These are phyloP conservation scores for Corymbia citriodora DNA, from an alignment of 441 rosid genomes.

Conservation along the genomic window DNA sequence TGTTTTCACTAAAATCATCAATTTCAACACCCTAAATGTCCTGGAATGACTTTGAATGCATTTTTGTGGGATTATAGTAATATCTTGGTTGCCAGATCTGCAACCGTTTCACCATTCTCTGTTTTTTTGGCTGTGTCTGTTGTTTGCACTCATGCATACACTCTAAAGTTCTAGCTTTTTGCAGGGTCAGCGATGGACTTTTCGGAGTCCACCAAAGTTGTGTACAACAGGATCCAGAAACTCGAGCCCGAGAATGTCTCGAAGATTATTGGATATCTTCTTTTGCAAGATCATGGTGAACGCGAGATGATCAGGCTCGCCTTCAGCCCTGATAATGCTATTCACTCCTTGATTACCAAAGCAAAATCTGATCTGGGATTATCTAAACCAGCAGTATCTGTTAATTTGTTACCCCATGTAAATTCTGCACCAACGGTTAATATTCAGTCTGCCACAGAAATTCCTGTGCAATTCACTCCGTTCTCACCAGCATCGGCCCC, in stretches of 20 bases:
- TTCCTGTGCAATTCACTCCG: constrained; percentile 28
- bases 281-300: constrained; percentile 67
- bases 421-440: constrained; percentile 7
- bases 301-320: constrained; percentile 85
- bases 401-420: constrained; percentile 31
- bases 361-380: constrained; percentile 64
- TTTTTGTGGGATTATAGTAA: background rate
- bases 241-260: constrained; percentile 78
- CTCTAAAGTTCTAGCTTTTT: background rate
- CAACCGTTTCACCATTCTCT: constrained; percentile 4
- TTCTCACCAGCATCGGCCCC: constrained; percentile 18
- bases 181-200: constrained; percentile 61
- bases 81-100: background rate
- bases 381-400: constrained; percentile 23
- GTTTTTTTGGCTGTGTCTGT: background rate
- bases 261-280: constrained; percentile 75
- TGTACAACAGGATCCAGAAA: constrained; percentile 71
- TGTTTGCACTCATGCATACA: background rate
- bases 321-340: constrained; percentile 58
- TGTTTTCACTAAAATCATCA: background rate
- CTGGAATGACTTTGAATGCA: background rate
- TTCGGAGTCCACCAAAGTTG: constrained; percentile 66
- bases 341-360: constrained; percentile 47
- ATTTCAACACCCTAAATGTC: background rate
- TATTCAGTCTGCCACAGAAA: constrained; percentile 18